Conservation (phyloP, 805 yeast species). For the Saturnispora hagleri region DNA sequence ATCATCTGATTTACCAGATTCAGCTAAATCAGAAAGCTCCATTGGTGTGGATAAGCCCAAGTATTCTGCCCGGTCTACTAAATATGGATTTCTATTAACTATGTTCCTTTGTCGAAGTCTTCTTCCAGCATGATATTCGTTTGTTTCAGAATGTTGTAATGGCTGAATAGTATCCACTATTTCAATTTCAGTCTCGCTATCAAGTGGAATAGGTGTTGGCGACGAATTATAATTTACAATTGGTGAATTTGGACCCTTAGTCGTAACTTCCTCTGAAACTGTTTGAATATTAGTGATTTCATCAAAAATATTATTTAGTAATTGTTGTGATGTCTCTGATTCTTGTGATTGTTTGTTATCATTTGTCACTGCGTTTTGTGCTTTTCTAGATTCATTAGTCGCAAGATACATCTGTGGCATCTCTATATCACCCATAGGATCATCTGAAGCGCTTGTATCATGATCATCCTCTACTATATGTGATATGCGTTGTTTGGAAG, state of each 20-base stretch:
- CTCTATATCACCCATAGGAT: background rate
- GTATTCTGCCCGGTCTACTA: slow-evolving; percentile 27
- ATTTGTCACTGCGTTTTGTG: background rate
- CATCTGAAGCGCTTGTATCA: background rate
- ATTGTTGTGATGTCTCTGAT: background rate
- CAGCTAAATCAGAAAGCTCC: slow-evolving; percentile 23
- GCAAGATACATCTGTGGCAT: background rate
- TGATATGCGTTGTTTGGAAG: background rate
- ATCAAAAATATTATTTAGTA: slow-evolving; percentile 1
- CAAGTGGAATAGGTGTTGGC: background rate
- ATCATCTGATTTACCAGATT: slow-evolving; percentile 22
- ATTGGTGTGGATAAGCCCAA: slow-evolving; percentile 25
- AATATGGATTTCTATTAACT: slow-evolving; percentile 22
- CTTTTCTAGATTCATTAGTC: background rate
- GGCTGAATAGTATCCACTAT: background rate
- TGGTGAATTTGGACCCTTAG: background rate
- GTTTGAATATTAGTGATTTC: background rate
- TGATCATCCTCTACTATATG: background rate
- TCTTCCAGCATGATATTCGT: slow-evolving; percentile 2
- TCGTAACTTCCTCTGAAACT: background rate
- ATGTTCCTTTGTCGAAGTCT: slow-evolving; percentile 11
- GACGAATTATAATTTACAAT: background rate
- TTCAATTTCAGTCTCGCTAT: background rate
- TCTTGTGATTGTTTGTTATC: background rate
- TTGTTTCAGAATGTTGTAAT: background rate